Base-by-base conservation (phyloP, 495 filamentous ascomycete species). In the Polyplosphaeria fusca region DNA sequence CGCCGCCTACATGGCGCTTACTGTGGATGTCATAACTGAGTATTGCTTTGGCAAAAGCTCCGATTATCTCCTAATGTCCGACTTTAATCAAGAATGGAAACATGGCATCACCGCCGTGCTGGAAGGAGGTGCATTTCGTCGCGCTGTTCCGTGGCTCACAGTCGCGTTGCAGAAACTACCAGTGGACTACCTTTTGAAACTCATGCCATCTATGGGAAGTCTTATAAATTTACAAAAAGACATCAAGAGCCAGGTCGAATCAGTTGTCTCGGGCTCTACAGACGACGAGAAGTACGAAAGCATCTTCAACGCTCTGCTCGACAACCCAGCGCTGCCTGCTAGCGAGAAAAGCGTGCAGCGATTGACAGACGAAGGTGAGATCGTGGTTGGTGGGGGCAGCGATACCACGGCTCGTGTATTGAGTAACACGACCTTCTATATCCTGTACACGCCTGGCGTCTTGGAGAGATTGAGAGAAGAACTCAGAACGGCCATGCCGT, bases 341-440 rank as follows among this genome's bases (percentile, higher is more conserved):
- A 18, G 22, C 12, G 67, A 68, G 18, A 45, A 55, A n/a, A 54
- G 49, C 2, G 1, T 47, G 5, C 5, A 41, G 4, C 63, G 66
- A 1, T 44, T 70, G 5, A 25, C 19, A n/a, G 60, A 61, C 25
- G 66, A 70, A 64, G 60, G 35, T 9, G 16, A 47, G 13, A 50
- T 45, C 19, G 28, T 68, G 16, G 35, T 68, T 18, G 60, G 58
- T 1, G 67, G 66, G 4, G 67, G 59, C 14, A 67, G 49, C 7
- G 63, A 52, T 3, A 64, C 65, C 3, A 70, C 63, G 12, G 48
- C 55, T 4, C 23, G 42, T 18, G 67, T 63, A 1, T 49, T 67
- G 9, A 13, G 47, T 2, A 24, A 42, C 0, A 37, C 47, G 1
- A 27, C 24, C 18, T 70, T 59, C 41, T 56, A 70, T 47, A 13